These are phyloP conservation scores for Terfezia boudieri DNA, from an alignment of 495 filamentous ascomycete genomes.

Conservation along the genomic window DNA sequence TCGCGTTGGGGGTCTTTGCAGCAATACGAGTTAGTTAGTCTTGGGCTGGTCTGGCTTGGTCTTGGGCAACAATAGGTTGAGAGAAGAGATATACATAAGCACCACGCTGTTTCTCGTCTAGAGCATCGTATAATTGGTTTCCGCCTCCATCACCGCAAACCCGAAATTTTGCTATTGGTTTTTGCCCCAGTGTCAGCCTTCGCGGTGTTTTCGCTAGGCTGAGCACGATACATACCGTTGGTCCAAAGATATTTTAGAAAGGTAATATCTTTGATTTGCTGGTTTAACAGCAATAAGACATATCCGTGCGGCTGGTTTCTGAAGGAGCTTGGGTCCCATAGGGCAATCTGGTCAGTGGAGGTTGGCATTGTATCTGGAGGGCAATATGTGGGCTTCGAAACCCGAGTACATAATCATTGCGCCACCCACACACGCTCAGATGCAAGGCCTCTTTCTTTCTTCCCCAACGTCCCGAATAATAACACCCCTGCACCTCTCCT, in stretches of 20 bases:
- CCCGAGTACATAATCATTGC: too few species aligned
- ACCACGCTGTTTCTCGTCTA: conserved; percentile 11
- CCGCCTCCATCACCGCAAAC: conserved; percentile 84
- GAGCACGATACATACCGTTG: conserved; percentile 26
- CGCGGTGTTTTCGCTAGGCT: background rate
- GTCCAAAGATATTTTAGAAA: conserved; percentile 31
- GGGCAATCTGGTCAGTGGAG: too few species aligned
- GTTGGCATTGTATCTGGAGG: too few species aligned
- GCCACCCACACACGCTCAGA: too few species aligned
- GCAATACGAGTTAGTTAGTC: background rate
- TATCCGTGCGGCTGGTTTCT: background rate
- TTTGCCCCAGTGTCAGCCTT: background rate
- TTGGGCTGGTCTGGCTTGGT: background rate
- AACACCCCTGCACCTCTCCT: too few species aligned
- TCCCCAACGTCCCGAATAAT: too few species aligned
- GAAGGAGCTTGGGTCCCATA: too few species aligned
- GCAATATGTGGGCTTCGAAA: too few species aligned
- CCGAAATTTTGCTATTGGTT: conserved; percentile 13
- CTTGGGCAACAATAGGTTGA: background rate
- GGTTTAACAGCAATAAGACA: conserved; percentile 42
- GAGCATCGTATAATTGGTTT: conserved; percentile 48
- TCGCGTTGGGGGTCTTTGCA: conserved; percentile 34
- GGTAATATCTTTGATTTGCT: conserved; percentile 36
- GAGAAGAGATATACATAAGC: conserved; percentile 6
- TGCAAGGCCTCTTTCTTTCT: too few species aligned